Conservation (phyloP, 2,329 filamentous ascomycete genomes). For the Pseudocercospora fijiensis region DNA sequence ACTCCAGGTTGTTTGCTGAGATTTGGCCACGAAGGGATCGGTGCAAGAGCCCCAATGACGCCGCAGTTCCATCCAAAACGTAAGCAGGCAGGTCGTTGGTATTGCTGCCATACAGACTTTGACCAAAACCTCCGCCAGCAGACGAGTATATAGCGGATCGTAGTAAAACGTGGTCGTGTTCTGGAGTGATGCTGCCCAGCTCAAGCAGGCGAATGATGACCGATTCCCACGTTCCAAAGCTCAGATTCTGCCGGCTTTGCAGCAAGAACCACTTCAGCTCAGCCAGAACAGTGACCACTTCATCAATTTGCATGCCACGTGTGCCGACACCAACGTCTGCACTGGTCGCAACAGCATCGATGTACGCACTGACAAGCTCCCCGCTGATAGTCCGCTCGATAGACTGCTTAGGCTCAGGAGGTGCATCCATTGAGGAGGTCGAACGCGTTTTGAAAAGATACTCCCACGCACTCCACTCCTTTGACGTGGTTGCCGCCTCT, state of each 20-base stretch:
- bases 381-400: conserved; percentile 54
- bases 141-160: conserved; percentile 35
- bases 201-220: conserved; percentile 54
- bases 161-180: conserved; percentile 47
- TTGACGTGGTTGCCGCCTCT: conserved; percentile 27
- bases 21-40: conserved; percentile 44
- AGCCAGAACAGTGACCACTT: conserved; percentile 39
- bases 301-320: conserved; percentile 40
- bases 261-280: conserved; percentile 17
- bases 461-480: conserved; percentile 34
- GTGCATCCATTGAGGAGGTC: conserved; percentile 24
- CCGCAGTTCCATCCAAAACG: conserved; percentile 47
- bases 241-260: conserved; percentile 40
- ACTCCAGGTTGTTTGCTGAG: conserved; percentile 40
- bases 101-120: conserved; percentile 42
- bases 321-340: conserved; percentile 47
- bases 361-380: conserved; percentile 57
- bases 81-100: conserved; percentile 40
- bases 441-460: conserved; percentile 34
- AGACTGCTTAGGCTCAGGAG: conserved; percentile 13
- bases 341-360: conserved; percentile 53
- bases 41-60: conserved; percentile 46
- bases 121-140: conserved; percentile 44
- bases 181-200: conserved; percentile 47
- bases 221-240: conserved; percentile 46